These are phyloP conservation scores for Aspergillus puulaauensis DNA, from an alignment of 2,329 filamentous ascomycete species.

Conservation along the genomic window DNA sequence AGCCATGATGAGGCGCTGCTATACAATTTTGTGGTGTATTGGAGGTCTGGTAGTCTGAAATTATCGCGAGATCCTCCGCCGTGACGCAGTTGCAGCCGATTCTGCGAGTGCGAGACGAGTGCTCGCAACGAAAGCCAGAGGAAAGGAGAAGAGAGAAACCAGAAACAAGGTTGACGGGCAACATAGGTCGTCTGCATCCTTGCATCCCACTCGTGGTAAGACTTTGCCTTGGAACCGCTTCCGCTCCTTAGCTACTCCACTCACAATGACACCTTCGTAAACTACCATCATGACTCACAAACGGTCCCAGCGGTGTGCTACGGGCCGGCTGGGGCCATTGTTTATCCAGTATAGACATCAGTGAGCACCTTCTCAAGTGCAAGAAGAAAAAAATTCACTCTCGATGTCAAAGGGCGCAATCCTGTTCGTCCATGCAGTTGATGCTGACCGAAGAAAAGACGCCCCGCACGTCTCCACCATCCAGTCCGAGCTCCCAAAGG, in stretches of 20 bases:
- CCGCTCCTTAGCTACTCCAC: slow-evolving; percentile 6
- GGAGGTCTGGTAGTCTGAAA: neutral
- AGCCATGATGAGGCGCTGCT: slow-evolving; percentile 25
- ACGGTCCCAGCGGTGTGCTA: neutral
- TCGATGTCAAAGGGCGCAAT: neutral
- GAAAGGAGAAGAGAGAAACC: neutral
- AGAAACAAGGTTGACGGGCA: slow-evolving; percentile 4
- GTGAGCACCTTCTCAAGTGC: neutral
- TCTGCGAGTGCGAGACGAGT: neutral
- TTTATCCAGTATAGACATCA: neutral
- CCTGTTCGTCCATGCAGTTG: neutral
- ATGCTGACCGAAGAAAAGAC: neutral
- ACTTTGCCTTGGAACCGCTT: slow-evolving; percentile 4
- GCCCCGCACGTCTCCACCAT: slow-evolving; percentile 9
- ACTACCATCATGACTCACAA: slow-evolving; percentile 6
- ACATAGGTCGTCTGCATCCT: neutral
- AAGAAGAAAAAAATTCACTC: neutral
- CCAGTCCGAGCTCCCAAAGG: neutral
- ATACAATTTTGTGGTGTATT: neutral
- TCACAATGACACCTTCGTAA: neutral
- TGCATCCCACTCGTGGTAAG: neutral
- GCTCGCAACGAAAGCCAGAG: neutral
- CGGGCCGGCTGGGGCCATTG: neutral
- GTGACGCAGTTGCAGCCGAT: neutral
- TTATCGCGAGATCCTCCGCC: neutral